A percentile compares a stretch with the other conserved stretches of the same genome.
phyloP scores from a whole-genome alignment of 176 grass and related monocot species.

The Dactylis glomerata region DNA sequence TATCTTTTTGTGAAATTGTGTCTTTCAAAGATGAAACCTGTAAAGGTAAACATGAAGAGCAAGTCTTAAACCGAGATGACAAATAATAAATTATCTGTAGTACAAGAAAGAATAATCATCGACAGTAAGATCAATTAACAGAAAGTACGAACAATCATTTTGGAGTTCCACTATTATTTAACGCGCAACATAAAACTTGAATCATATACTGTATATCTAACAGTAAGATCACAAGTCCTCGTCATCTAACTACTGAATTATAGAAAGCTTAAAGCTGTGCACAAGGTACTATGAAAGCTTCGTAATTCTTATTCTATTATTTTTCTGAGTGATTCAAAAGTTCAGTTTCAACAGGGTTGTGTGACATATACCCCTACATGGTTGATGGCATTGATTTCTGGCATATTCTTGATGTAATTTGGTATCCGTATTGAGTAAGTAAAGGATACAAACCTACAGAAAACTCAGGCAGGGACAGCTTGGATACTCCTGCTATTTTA shows the following conservation, averaged over 20 bases:
- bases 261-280: not conserved
- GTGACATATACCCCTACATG: not conserved
- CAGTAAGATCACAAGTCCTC: not conserved
- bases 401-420: not conserved
- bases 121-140: not conserved
- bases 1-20: constrained; percentile 79
- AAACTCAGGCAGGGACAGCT: not conserved
- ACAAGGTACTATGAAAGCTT: not conserved
- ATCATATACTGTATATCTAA: not conserved
- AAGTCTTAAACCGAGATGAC: constrained; percentile 2
- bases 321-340: not conserved
- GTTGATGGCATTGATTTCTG: not conserved
- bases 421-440: not conserved
- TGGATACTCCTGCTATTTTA: not conserved
- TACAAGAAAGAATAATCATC: not conserved
- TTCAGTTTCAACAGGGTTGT: not conserved
- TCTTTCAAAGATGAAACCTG: constrained; percentile 92
- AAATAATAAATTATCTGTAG: not conserved
- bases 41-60: constrained; percentile 11
- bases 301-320: not conserved
- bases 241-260: not conserved
- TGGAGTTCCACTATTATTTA: not conserved
- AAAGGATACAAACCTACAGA: not conserved
- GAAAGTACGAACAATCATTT: not conserved
- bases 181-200: not conserved